phyloP scores from a whole-genome alignment of 177 flowering plant species.

The Vitis hybrid region DNA sequence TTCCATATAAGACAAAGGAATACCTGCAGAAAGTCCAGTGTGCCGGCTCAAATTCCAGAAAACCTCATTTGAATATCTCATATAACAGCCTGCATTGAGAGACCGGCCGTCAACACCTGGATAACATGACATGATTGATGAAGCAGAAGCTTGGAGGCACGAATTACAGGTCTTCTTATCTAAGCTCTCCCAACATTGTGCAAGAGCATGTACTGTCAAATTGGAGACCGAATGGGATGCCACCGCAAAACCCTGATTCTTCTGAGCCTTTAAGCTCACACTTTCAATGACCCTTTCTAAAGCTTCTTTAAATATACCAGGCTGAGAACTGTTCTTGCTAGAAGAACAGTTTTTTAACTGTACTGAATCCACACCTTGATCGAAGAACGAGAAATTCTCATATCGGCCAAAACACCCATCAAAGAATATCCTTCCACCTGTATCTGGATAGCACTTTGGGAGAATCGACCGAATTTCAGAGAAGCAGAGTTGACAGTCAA shows the following conservation, averaged over 20 bases:
- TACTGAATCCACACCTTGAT: slow-evolving; percentile 9
- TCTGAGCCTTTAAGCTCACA: slow-evolving; percentile 9
- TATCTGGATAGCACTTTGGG: slow-evolving; percentile 1
- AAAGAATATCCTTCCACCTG: slow-evolving; percentile 10
- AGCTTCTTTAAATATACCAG: neutral
- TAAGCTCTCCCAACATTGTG: slow-evolving; percentile 22
- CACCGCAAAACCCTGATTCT: slow-evolving; percentile 14
- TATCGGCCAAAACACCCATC: slow-evolving; percentile 24
- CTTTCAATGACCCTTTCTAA: slow-evolving; percentile 5
- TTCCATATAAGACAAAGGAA: too few species aligned
- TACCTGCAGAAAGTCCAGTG: slow-evolving; percentile 16
- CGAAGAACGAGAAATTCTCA: slow-evolving; percentile 19
- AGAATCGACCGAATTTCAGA: slow-evolving; percentile 7
- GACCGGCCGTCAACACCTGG: slow-evolving; percentile 19
- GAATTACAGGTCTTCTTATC: slow-evolving; percentile 13
- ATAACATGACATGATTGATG: slow-evolving; percentile 14
- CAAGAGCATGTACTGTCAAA: slow-evolving; percentile 12
- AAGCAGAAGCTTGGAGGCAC: slow-evolving; percentile 16
- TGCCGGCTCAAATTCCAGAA: slow-evolving; percentile 10
- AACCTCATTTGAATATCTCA: slow-evolving; percentile 17
- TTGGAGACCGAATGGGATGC: neutral
- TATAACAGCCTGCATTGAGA: slow-evolving; percentile 19
- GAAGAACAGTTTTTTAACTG: slow-evolving; percentile 7
- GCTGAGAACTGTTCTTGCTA: neutral
- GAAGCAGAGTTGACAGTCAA: slow-evolving; percentile 9